Base-by-base conservation (phyloP, 192 early-diverging fungal species). In the Coemansia nantahalensis region DNA sequence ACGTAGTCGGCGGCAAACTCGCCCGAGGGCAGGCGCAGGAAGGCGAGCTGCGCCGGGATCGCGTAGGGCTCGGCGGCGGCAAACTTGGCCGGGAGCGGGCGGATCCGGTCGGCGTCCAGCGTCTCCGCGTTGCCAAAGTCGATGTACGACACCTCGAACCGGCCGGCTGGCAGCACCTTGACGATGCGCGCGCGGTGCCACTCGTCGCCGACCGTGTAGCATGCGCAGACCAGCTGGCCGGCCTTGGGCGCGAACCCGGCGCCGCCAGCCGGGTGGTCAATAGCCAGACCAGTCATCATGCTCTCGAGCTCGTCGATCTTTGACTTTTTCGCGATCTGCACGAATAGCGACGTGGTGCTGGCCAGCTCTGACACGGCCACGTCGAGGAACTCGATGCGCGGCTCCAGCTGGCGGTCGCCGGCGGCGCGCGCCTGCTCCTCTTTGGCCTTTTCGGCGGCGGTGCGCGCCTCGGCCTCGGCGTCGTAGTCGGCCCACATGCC, bases 121-220 rank as follows among this genome's bases (percentile, higher is more conserved):
- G 80, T 74, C 59, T 99, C 94, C 4, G 85, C 81, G 75, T 99
- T 99, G 40, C 96, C 96, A 77, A 91, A 97, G 77, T 99, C 96
- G 39, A 96, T 69, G 65, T 95, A 99, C 7, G 83, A 51, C 3
- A 99, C 87, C 32, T 88, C 77, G 45, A 79, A 85, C 51, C 71
- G 65, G 40, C 65, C 60, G 12, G 81, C 86, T 2, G 81, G 54
- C 31, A 86, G 62, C 14, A 80, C 68, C 45, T 81, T 82, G 32
- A 78, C 70, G 15, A 99, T 80, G 51, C 85, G 84, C 28, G 92
- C 96, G 33, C 96, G 88, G 59, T 94, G 94, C 89, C 93, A 95
- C 56, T 83, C 76, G 46, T 91, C 80, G 56, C 95, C 94, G 55
- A 79, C 85, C 1, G 91, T 85, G 80, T 95, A 97, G 67, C 90